A percentile compares a stretch with the other conserved stretches of the same genome.
phyloP scores from a whole-genome alignment of 2,329 filamentous ascomycete species.

The Pseudocercospora fuligena region DNA sequence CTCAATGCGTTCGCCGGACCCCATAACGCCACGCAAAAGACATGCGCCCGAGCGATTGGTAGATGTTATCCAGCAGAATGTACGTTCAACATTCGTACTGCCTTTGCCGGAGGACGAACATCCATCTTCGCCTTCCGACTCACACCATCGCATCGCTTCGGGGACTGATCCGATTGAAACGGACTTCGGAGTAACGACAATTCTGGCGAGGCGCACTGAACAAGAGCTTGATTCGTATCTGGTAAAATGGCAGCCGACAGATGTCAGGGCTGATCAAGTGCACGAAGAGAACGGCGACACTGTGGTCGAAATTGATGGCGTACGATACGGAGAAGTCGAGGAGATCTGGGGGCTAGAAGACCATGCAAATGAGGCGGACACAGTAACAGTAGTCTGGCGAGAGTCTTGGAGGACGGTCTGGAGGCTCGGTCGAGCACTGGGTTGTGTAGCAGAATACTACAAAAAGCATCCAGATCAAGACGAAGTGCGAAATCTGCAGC shows the following conservation, averaged over 20 bases:
- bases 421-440: constrained; percentile 1
- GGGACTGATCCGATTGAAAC: background rate
- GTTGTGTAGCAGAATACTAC: constrained; percentile 4
- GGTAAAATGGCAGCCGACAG: constrained; percentile 2
- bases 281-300: background rate
- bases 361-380: background rate
- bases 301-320: background rate
- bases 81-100: background rate
- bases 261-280: background rate
- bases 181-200: constrained; percentile 7
- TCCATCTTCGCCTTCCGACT: background rate
- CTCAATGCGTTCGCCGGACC: background rate
- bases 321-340: background rate
- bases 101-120: background rate
- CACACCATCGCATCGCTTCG: background rate
- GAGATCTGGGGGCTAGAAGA: background rate
- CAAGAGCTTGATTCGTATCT: background rate
- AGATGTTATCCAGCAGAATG: background rate
- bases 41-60: background rate
- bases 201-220: background rate
- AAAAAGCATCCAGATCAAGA: background rate
- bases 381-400: background rate
- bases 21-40: background rate
- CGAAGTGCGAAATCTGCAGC: background rate
- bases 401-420: constrained; percentile 16